Evolutionary conservation across 345 rosid species (phyloP).

Genomic region (Pugionium dolabratum): DNA sequence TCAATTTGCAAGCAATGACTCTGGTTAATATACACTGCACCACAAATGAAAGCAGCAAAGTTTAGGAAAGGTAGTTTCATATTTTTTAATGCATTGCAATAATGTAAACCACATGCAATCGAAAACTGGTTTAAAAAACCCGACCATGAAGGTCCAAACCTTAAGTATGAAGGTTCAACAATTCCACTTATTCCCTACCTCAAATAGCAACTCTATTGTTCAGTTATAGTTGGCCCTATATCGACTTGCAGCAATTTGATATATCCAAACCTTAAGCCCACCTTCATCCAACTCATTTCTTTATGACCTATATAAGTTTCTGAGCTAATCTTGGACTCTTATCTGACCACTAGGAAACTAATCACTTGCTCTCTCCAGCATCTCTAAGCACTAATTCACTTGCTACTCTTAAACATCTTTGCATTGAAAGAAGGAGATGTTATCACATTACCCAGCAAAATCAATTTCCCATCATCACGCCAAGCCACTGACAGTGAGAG

Average conservation of each 20-base stretch:
- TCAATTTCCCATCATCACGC: neutral
- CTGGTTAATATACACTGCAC: constrained; percentile 28
- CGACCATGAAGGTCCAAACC: neutral
- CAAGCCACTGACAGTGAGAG: constrained; percentile 10
- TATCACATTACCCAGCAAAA: constrained; percentile 1
- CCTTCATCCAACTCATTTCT: too few relatives aligned
- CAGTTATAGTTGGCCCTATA: neutral
- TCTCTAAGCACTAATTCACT: neutral
- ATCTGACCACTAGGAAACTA: constrained; percentile 5
- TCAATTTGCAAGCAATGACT: constrained; percentile 25
- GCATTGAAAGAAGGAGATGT: constrained; percentile 3
- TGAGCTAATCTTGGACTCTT: neutral
- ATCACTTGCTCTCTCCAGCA: neutral
- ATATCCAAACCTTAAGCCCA: neutral
- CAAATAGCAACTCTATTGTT: constrained; percentile 5
- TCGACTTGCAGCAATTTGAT: constrained; percentile 12
- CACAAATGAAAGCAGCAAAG: constrained; percentile 21
- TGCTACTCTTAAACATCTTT: constrained; percentile 2
- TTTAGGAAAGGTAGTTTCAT: constrained; percentile 4
- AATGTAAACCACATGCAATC: neutral
- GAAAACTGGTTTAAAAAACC: neutral
- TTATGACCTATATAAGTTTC: too few relatives aligned
- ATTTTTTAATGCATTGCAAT: constrained; percentile 11
- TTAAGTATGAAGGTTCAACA: too few relatives aligned
- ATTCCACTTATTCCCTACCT: neutral